Conservation (phyloP, 2,329 filamentous ascomycete species). For the Neopestalotiopsis rosae region DNA sequence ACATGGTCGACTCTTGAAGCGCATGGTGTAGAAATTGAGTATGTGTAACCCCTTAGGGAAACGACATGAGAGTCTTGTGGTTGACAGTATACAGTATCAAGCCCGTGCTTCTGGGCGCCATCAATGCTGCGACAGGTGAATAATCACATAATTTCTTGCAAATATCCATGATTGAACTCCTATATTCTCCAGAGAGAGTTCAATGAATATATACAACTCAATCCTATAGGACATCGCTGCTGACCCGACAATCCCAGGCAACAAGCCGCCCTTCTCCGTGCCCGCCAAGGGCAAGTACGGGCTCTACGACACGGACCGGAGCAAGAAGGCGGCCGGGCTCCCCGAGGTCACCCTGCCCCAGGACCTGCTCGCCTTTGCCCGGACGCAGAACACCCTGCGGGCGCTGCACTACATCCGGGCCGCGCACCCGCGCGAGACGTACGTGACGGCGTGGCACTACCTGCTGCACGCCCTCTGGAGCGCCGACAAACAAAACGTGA, state of each 20-base stretch:
- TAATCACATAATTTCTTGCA: neutral
- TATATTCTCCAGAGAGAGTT: neutral
- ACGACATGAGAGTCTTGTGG: neutral
- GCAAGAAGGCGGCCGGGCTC: constrained; percentile 44
- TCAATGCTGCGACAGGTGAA: constrained; percentile 64
- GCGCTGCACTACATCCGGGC: constrained; percentile 70
- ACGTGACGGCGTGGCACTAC: constrained; percentile 57
- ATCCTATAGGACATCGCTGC: neutral
- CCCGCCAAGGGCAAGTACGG: constrained; percentile 70
- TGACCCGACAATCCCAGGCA: constrained; percentile 52
- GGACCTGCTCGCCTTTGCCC: constrained; percentile 48
- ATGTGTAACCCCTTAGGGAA: constrained; percentile 40
- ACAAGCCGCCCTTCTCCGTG: constrained; percentile 76
- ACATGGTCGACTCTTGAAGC: constrained; percentile 60
- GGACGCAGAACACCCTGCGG: constrained; percentile 64
- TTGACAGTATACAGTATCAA: constrained; percentile 56
- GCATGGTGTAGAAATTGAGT: constrained; percentile 71
- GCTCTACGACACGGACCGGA: constrained; percentile 44
- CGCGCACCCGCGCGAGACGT: constrained; percentile 53
- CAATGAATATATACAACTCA: neutral
- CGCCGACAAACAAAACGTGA: constrained; percentile 28
- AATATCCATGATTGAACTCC: neutral
- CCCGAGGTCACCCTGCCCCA: constrained; percentile 42
- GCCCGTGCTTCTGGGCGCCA: constrained; percentile 74
- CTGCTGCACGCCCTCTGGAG: constrained; percentile 68